Base-by-base conservation (phyloP, 306 rosid species). In the Bauhinia variegata region DNA sequence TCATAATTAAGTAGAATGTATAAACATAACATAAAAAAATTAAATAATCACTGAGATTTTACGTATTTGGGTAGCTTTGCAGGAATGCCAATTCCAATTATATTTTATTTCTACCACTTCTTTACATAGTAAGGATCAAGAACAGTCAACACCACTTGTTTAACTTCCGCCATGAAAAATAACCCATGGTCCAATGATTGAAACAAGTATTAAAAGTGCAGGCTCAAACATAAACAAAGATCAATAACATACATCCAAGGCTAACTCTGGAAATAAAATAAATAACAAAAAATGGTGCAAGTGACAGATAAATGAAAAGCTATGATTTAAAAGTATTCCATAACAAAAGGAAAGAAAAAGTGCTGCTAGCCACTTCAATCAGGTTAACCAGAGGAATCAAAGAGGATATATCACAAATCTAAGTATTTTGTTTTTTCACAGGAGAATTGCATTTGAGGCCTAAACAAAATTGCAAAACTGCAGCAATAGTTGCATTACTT, bases 401-500 rank as follows among this genome's bases (percentile, higher is more conserved):
- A 46, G 11, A 50, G 47, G 42, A 50, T 54, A 49, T 32, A 65
- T 66, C 58, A n/a, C 23, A 59, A 65, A 62, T 46, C 14, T 2
- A 62, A 43, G 33, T 38, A 60, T 17, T 19, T 28, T 39, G 46
- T 17, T 54, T 32, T 37, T 62, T 74, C 39, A 31, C 5, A 23
- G 30, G 30, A 33, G 34, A 44, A 28, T 57, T 44, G 53, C 69
- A 50, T 34, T 41, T 56, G 30, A 69, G 48, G 63, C 63, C 75
- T 23, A 30, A 46, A 67, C 17, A 51, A 34, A 38, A 19, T 51
- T 50, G 44, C 2, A 19, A 42, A 51, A 56, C 51, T 67, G 12
- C 43, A 36, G 8, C 50, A n/a, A 13, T 23, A 14, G 50, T 47
- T 33, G 57, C 52, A 54, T 53, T 75, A 36, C 0, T 8, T 36